Evolutionary conservation across 768 basidiomycete genomes (phyloP).

Genomic region (Suillus fuscotomentosus): DNA sequence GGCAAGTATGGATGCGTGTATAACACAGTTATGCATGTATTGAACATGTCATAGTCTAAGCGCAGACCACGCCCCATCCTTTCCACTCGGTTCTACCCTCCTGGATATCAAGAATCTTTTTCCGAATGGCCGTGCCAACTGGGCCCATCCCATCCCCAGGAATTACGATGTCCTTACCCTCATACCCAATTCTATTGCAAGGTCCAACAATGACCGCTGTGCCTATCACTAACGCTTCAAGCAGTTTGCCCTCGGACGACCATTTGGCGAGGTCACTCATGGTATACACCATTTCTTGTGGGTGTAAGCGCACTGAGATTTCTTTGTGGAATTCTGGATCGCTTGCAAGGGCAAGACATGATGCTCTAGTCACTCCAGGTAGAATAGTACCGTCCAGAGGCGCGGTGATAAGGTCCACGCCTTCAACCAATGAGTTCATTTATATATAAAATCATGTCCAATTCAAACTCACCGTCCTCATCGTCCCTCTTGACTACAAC

Average conservation of each 20-base stretch:
- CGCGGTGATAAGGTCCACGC: slow-evolving; percentile 83
- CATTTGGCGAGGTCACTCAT: slow-evolving; percentile 57
- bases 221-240: slow-evolving; percentile 85
- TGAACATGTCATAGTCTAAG: background rate
- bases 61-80: slow-evolving; percentile 58
- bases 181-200: slow-evolving; percentile 71
- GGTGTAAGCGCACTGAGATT: slow-evolving; percentile 32
- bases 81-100: slow-evolving; percentile 61
- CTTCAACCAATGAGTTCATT: slow-evolving; percentile 31
- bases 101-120: slow-evolving; percentile 75
- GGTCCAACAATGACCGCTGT: slow-evolving; percentile 79
- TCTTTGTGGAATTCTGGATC: slow-evolving; percentile 49
- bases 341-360: slow-evolving; percentile 68
- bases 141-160: slow-evolving; percentile 51
- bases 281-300: slow-evolving; percentile 61
- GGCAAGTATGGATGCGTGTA: background rate
- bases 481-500: slow-evolving; percentile 59
- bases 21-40: no score
- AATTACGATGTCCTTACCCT: slow-evolving; percentile 59
- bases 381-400: slow-evolving; percentile 90
- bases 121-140: slow-evolving; percentile 69
- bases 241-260: slow-evolving; percentile 57
- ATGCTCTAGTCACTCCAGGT: slow-evolving; percentile 89
- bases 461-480: slow-evolving; percentile 40
- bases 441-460: background rate